Base-by-base conservation (phyloP, 345 rosid species). In the Psidium friedrichsthalianum region DNA sequence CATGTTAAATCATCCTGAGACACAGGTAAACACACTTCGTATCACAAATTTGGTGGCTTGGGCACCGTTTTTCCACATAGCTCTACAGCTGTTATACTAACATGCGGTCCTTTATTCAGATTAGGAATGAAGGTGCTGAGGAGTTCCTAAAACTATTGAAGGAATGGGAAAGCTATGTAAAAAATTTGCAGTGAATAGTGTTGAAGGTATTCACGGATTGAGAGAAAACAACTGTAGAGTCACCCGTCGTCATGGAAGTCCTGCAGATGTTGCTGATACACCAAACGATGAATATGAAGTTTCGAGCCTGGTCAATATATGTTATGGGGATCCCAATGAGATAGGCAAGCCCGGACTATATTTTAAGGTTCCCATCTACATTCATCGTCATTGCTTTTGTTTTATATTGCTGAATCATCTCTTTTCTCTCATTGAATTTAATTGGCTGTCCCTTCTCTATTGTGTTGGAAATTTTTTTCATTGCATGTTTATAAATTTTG, bases 111-210 rank as follows among this genome's bases (percentile, higher is more conserved):
- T 58, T 58, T 82, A 82, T 90, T 69, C 86, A 97, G 99, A 94
- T 95, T 83, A 91, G 96, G 90, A 93, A 94, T 94, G 99, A 94
- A 89, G 88, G 94, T 86, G 98, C 98, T 54, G 95, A 92, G 85
- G 95, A 95, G 85, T 97, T 97, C 87, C 98, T 95, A 84, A 86
- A 86, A 88, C 94, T 97, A 56, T 86, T 97, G 91, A 97, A 93
- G 90, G 96, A 92, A 93, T 97, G 98, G 98, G 90, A 90, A 94
- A 92, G 88, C 87, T 97, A 80, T 95, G 98, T 92, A 94, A 92
- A 87, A 89, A 86, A 74, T 95, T 90, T 90, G 91, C 84, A 40
- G 85, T 74, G 51, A 83, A 86, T 53, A 82, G 86, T 82, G 85
- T 59, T 27, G 83, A 87, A 82, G 88, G 82, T 76, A 61, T 61